Percentiles rank a stretch among this genome's conserved stretches.
These are phyloP conservation scores for Claviceps pusilla DNA, from an alignment of 2,329 filamentous ascomycete genomes.

Conservation along the genomic window DNA sequence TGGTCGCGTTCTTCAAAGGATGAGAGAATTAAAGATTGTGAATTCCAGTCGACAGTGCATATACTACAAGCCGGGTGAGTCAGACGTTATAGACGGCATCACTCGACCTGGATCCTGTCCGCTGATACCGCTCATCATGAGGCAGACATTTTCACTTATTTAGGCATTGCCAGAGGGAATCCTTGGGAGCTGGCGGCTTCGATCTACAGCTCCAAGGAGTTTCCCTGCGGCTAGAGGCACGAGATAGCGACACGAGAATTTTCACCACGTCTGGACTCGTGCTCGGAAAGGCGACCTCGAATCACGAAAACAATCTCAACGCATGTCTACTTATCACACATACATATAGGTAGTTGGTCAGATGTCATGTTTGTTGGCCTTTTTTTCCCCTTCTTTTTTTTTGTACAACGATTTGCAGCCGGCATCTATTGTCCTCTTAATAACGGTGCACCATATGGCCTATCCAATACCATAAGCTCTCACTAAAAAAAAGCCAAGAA, in stretches of 20 bases:
- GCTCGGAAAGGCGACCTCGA: neutral
- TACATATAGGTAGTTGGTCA: neutral
- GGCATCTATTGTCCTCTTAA: neutral
- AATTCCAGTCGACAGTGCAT: slow-evolving; percentile 33
- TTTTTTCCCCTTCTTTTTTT: no score
- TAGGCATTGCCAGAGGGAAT: slow-evolving; percentile 47
- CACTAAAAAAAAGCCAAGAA: neutral
- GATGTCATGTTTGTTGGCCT: neutral
- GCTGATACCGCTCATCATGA: slow-evolving; percentile 1
- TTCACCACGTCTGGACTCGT: neutral
- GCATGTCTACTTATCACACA: neutral
- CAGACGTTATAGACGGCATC: neutral
- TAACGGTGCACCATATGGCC: slow-evolving; percentile 3
- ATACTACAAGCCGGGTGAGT: slow-evolving; percentile 64
- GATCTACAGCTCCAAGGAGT: slow-evolving; percentile 31
- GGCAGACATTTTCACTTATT: slow-evolving; percentile 51
- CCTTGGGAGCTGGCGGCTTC: slow-evolving; percentile 46
- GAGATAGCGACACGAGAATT: neutral
- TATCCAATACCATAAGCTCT: neutral
- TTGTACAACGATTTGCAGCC: neutral
- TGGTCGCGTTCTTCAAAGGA: slow-evolving; percentile 45
- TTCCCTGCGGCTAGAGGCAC: neutral
- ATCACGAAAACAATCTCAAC: neutral
- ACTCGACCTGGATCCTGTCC: neutral
- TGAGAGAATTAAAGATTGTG: slow-evolving; percentile 49